These are phyloP conservation scores for Cyclocybe cylindracea DNA, from an alignment of 768 basidiomycete species.

Conservation along the genomic window DNA sequence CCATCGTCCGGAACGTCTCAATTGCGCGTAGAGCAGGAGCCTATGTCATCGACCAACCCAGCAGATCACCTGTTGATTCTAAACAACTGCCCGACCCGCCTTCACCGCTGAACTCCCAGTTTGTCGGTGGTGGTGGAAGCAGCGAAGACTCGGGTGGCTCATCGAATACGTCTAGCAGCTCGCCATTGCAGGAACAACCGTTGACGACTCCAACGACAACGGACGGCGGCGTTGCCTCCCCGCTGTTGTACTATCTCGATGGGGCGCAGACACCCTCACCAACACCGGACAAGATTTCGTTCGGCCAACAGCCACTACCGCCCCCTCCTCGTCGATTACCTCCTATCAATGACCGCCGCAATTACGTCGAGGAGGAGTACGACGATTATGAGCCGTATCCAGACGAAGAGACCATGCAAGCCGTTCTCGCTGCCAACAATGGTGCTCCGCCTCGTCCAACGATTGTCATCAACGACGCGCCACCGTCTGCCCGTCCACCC, in stretches of 20 bases:
- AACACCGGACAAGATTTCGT: slow-evolving; percentile 19
- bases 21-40: slow-evolving; percentile 53
- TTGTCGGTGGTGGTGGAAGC: slow-evolving; percentile 32
- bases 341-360: slow-evolving; percentile 18
- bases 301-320: background rate
- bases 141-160: slow-evolving; percentile 15
- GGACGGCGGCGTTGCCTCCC: slow-evolving; percentile 28
- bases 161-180: slow-evolving; percentile 24
- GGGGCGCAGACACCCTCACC: slow-evolving; percentile 24
- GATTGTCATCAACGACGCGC: slow-evolving; percentile 33
- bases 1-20: slow-evolving; percentile 46
- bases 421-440: slow-evolving; percentile 14
- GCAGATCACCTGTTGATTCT: background rate
- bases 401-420: slow-evolving; percentile 27
- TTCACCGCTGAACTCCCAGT: slow-evolving; percentile 53
- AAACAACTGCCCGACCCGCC: slow-evolving; percentile 26
- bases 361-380: slow-evolving; percentile 13
- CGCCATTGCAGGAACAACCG: slow-evolving; percentile 34
- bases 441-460: slow-evolving; percentile 25
- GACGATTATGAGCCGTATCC: slow-evolving; percentile 22
- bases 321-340: slow-evolving; percentile 5
- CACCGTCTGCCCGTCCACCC: slow-evolving; percentile 5
- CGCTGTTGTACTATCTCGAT: slow-evolving; percentile 38
- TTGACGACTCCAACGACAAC: slow-evolving; percentile 39
- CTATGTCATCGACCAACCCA: slow-evolving; percentile 42